phyloP scores from a whole-genome alignment of 1,284 basidiomycete genomes.

The Golubevia pallescens region DNA sequence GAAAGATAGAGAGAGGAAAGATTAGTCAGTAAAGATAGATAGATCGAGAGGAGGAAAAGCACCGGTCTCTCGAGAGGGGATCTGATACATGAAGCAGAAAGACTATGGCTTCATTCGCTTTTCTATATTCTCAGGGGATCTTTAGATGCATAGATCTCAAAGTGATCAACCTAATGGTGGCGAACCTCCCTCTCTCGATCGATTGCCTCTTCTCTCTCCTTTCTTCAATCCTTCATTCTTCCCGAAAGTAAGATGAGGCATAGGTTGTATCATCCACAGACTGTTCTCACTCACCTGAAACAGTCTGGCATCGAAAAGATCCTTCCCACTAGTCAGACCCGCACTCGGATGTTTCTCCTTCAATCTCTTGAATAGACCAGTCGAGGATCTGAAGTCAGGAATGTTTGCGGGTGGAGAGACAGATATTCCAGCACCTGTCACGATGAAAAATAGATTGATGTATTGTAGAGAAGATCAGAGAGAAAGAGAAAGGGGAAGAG shows the following conservation, averaged over 20 bases:
- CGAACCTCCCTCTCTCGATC: too few species aligned
- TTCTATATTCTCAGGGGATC: too few species aligned
- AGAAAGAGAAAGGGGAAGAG: not conserved
- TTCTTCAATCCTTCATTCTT: too few species aligned
- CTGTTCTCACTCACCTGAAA: constrained; percentile 43
- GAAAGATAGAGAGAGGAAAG: not conserved
- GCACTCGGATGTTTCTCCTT: constrained; percentile 59
- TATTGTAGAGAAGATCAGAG: not conserved
- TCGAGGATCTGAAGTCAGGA: constrained; percentile 59
- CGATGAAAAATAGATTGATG: not conserved
- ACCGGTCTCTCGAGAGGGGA: not conserved
- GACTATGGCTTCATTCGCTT: too few species aligned
- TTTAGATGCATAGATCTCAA: too few species aligned
- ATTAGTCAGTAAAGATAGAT: not conserved
- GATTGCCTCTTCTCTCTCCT: too few species aligned
- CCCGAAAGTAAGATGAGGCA: too few species aligned
- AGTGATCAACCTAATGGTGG: too few species aligned
- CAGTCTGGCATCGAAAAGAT: constrained; percentile 59
- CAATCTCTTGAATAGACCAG: constrained; percentile 54
- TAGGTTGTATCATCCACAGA: too few species aligned
- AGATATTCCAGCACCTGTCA: constrained; percentile 47
- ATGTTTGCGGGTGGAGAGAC: constrained; percentile 62
- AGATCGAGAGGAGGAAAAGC: constrained; percentile 4
- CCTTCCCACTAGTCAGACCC: constrained; percentile 60
- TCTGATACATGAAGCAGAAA: too few species aligned